Base-by-base conservation (phyloP, 75 land plant genomes). In the Pseudotsuga menziesii region DNA sequence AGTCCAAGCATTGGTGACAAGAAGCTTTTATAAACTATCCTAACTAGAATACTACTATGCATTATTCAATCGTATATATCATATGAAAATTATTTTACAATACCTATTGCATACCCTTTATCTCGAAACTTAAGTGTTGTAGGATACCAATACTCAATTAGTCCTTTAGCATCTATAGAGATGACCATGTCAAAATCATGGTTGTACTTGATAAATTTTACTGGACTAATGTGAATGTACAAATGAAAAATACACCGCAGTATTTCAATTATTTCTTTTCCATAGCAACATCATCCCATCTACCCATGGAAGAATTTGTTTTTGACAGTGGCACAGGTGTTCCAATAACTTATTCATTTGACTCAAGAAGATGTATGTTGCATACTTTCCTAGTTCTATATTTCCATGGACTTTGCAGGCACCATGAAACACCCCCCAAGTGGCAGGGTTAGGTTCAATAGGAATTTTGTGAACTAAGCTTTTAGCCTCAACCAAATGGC, bases 91-190 rank as follows among this genome's bases (percentile, higher is more conserved):
- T 13, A 17, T 20, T 29, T 4, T 66, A 39, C 41, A 27, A 66
- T 66, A 2, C 41, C 0, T 29, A 17, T 6, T 59, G 85, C 85
- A 70, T 83, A 97, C 95, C 87, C 85, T 74, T 83, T 78, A 35
- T 89, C 83, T 56, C 98, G 98, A 44, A 97, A 94, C 74, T 89
- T 74, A 29, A 94, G 85, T 22, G 93, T 88, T 32, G 78, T 48
- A 63, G 99, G 95, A 60, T 79, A 85, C 95, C 98, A 94, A 56
- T 97, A 97, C 74, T 97, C 99, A 9, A 97, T 72, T 6, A 94
- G 74, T 26, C 94, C 99, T 72, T 91, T 93, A n/a, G 74, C 73
- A 82, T 97, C 98, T 54, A 89, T 87, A 80, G 32, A 0, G 66
- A 97, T 81, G 22, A 97, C 94, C 41, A 84, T 56, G 76, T 94